These are phyloP conservation scores for Plasmodium vivax DNA, from an alignment of 169 alveolate species.

Conservation along the genomic window DNA sequence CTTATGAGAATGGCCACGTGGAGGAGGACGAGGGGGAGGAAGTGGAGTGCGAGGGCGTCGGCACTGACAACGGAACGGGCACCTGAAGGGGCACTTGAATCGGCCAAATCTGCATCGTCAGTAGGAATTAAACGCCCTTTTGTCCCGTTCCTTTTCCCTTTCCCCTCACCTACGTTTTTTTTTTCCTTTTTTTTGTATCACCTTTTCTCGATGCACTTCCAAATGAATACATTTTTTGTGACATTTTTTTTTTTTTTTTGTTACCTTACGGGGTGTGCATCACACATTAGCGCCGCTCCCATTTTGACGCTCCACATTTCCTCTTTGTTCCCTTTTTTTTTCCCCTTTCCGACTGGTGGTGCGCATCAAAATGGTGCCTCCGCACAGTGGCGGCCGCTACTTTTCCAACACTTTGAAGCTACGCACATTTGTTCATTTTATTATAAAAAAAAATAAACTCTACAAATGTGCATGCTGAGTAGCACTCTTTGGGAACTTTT, in stretches of 20 bases:
- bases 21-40: neutral
- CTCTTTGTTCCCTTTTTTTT: neutral
- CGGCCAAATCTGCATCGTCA: neutral
- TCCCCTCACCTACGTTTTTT: neutral
- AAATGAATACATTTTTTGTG: neutral
- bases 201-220: neutral
- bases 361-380: neutral
- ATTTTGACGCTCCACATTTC: neutral
- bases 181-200: neutral
- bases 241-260: too few relatives aligned
- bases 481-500: neutral
- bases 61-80: neutral
- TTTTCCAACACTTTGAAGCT: neutral
- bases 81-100: too few relatives aligned
- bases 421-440: neutral
- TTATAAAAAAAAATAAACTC: neutral
- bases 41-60: neutral
- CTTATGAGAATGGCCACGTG: conserved; percentile 6
- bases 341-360: neutral
- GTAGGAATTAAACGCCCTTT: neutral
- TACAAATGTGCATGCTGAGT: neutral
- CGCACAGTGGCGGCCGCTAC: neutral
- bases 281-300: neutral
- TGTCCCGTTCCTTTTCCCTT: neutral
- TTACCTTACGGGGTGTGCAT: neutral